A percentile compares a stretch with the other conserved stretches of the same genome.
Evolutionary conservation across 495 filamentous ascomycete genomes (phyloP).

Genomic region (Penicillium cinerascens): DNA sequence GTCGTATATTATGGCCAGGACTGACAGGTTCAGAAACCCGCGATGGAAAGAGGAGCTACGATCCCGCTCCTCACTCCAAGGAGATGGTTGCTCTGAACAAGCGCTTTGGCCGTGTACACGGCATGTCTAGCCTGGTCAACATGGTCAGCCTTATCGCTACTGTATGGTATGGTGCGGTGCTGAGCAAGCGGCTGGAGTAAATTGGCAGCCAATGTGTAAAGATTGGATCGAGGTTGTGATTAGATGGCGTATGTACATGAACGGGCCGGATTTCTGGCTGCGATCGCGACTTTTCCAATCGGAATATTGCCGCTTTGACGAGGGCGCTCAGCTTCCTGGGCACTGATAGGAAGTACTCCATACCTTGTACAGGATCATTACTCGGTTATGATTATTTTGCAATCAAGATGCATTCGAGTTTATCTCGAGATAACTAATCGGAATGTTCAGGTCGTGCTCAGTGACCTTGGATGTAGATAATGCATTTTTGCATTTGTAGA

Average conservation of each 20-base stretch:
- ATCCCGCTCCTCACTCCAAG: conserved; percentile 66
- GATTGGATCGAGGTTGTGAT: neutral
- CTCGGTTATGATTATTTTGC: no score
- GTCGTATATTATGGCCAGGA: neutral
- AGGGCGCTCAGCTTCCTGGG: no score
- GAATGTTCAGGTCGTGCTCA: no score
- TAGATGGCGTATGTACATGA: neutral
- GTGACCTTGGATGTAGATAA: no score
- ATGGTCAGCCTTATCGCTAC: conserved; percentile 62
- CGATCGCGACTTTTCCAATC: no score
- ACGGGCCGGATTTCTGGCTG: no score
- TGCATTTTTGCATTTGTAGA: no score
- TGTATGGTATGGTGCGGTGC: conserved; percentile 66
- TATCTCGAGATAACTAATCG: no score
- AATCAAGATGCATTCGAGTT: no score
- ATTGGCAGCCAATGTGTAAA: neutral
- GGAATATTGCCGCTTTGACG: no score
- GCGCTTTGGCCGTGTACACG: conserved; percentile 74
- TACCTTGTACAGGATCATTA: no score
- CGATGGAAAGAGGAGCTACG: conserved; percentile 82
- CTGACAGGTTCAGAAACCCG: conserved; percentile 51
- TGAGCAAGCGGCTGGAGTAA: conserved; percentile 56
- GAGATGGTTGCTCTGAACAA: conserved; percentile 82
- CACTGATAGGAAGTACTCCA: no score
- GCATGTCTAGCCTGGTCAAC: conserved; percentile 71